Base-by-base conservation (phyloP, 2,329 filamentous ascomycete genomes). In the Helicocarpus griseus region DNA sequence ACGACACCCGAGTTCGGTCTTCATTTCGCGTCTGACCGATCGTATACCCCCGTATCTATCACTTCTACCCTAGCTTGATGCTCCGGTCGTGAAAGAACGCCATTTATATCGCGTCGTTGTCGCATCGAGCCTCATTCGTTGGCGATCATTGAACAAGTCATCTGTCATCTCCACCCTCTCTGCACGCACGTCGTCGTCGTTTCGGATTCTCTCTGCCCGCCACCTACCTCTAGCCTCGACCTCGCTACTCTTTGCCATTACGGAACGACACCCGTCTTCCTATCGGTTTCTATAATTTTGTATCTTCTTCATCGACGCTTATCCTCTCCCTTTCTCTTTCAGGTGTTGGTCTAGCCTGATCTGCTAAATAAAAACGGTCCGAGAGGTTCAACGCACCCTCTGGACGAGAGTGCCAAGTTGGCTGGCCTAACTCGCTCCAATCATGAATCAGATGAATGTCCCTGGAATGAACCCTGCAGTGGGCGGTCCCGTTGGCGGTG, bases 401-500 rank as follows among this genome's bases (percentile, higher is more conserved):
- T 62, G 57, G 59, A 59, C 56, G 57, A 58, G 53, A 58, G 54
- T 57, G 56, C 59, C 60, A 54, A 64, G 66, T 66, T 44, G 63
- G 65, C 61, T 61, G 53, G 57, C 59, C 58, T 58, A 60, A 61
- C 61, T 61, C 55, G 62, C 60, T 62, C 58, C 63, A 62, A 64
- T 61, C 62, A 79, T 79, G 76, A 78, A 76, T 65, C 73, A 73
- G 64, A 77, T 80, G 67, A 57, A 49, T 17, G 77, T 81, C 73
- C 72, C 71, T 57, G 72, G 70, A 58, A 80, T 81, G 74, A 77
- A 75, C 60, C 73, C 73, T 58, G 75, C 74, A 63, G 65, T 64
- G 50, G 78, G 76, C 54, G 77, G 77, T 53, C 77, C 77, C 49
- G 76, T 80, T 35, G 79, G 79, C 36, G 79, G 79, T 57, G 78